Evolutionary conservation across 306 rosid species (phyloP).

Genomic region (Inga oerstediana): DNA sequence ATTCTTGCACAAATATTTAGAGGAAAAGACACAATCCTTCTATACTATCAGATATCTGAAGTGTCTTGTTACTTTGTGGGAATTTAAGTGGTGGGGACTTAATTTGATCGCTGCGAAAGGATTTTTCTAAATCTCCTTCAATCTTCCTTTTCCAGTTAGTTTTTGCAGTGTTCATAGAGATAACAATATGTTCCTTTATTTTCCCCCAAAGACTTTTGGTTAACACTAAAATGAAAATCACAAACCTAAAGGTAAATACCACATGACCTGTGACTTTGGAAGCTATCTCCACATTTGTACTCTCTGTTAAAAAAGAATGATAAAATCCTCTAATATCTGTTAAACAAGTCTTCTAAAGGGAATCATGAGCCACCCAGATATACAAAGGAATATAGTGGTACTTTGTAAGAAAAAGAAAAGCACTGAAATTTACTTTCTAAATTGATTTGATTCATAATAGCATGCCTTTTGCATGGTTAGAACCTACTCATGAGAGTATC

Average conservation of each 20-base stretch:
- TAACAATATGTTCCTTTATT: neutral
- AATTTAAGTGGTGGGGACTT: neutral
- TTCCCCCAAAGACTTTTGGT: neutral
- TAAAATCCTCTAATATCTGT: neutral
- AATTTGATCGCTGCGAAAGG: neutral
- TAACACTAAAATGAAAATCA: neutral
- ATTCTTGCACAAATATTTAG: slow-evolving; percentile 83
- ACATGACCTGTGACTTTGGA: slow-evolving; percentile 6
- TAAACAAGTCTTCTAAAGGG: slow-evolving; percentile 1
- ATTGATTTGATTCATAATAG: slow-evolving; percentile 16
- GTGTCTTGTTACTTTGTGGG: neutral
- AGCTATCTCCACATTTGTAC: neutral
- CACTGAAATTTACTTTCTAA: slow-evolving; percentile 3
- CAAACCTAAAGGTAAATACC: slow-evolving; percentile 6
- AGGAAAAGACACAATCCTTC: slow-evolving; percentile 88
- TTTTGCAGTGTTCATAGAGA: neutral
- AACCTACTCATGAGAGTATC: slow-evolving; percentile 31
- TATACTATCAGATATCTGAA: slow-evolving; percentile 74
- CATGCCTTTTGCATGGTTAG: slow-evolving; percentile 30
- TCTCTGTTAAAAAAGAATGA: slow-evolving; percentile 21
- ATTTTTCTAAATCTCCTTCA: slow-evolving; percentile 9
- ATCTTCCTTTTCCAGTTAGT: slow-evolving; percentile 18
- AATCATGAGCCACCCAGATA: slow-evolving; percentile 19
- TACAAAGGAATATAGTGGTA: slow-evolving; percentile 8
- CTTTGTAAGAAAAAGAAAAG: slow-evolving; percentile 27